Percentiles rank a stretch among this genome's conserved stretches.
phyloP scores from a whole-genome alignment of 2,329 filamentous ascomycete species.

The Alternaria gansuensis region DNA sequence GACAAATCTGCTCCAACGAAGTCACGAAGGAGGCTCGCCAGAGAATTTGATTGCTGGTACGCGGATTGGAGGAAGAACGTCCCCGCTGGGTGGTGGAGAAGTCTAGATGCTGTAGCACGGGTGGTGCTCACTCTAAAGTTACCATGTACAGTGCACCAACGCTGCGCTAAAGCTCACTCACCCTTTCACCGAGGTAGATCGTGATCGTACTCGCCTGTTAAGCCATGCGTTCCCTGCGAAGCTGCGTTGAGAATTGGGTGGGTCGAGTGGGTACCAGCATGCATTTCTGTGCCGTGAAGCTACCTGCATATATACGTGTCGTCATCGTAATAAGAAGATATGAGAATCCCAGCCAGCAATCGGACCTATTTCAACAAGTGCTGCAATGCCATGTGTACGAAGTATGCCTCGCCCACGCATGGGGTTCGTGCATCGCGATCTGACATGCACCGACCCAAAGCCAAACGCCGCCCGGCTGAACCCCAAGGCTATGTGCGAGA shows the following conservation, averaged over 20 bases:
- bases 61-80: conserved; percentile 33
- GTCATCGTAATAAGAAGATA: conserved; percentile 31
- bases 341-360: conserved; percentile 16
- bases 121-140: conserved; percentile 9
- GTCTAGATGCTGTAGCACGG: conserved; percentile 19
- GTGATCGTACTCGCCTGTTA: conserved; percentile 18
- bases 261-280: conserved; percentile 27
- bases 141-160: conserved; percentile 5
- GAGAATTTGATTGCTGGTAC: conserved; percentile 13
- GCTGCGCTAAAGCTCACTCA: conserved; percentile 18
- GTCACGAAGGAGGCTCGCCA: conserved; percentile 12
- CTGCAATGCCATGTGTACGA: conserved; percentile 37
- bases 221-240: conserved; percentile 14
- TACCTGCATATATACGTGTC: conserved; percentile 40
- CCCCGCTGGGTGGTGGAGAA: conserved; percentile 17
- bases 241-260: conserved; percentile 13
- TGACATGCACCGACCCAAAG: conserved; percentile 19
- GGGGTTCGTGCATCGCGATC: conserved; percentile 13
- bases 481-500: conserved; percentile 3
- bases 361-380: conserved; percentile 26
- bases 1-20: conserved; percentile 10
- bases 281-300: conserved; percentile 29
- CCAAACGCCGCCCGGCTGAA: conserved; percentile 19
- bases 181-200: conserved; percentile 28
- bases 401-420: conserved; percentile 32